phyloP scores from a whole-genome alignment of 2,329 filamentous ascomycete genomes.

The Ophiosphaerella narmari region DNA sequence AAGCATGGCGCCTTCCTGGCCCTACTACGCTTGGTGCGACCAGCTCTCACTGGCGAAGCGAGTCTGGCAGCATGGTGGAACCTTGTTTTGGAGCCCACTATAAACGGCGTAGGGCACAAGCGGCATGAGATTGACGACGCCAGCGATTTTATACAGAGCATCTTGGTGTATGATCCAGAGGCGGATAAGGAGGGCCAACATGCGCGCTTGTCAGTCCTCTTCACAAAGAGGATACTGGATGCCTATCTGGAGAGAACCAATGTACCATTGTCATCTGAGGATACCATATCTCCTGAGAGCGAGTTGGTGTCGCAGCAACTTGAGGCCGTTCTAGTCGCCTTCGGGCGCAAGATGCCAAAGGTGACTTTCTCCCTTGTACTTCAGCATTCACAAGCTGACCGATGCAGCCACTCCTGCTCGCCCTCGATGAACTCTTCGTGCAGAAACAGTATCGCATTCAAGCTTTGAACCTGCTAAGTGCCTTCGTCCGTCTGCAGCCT shows the following conservation, averaged over 20 bases:
- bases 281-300: slow-evolving; percentile 49
- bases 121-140: slow-evolving; percentile 68
- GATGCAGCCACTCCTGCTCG: slow-evolving; percentile 66
- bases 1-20: slow-evolving; percentile 71
- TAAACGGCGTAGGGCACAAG: slow-evolving; percentile 63
- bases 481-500: slow-evolving; percentile 76
- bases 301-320: slow-evolving; percentile 55
- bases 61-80: slow-evolving; percentile 76
- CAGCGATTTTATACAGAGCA: slow-evolving; percentile 65
- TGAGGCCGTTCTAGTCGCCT: slow-evolving; percentile 58
- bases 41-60: slow-evolving; percentile 65
- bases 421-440: slow-evolving; percentile 68
- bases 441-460: slow-evolving; percentile 67
- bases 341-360: slow-evolving; percentile 72
- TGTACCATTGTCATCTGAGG: slow-evolving; percentile 42
- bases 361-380: slow-evolving; percentile 31
- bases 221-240: slow-evolving; percentile 59
- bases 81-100: slow-evolving; percentile 60
- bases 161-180: slow-evolving; percentile 67
- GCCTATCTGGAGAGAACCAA: slow-evolving; percentile 51
- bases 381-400: slow-evolving; percentile 8
- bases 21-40: slow-evolving; percentile 67
- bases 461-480: slow-evolving; percentile 68
- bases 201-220: slow-evolving; percentile 52
- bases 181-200: slow-evolving; percentile 56